Base-by-base conservation (phyloP, 768 basidiomycete genomes). In the Suillus cothurnatus region DNA sequence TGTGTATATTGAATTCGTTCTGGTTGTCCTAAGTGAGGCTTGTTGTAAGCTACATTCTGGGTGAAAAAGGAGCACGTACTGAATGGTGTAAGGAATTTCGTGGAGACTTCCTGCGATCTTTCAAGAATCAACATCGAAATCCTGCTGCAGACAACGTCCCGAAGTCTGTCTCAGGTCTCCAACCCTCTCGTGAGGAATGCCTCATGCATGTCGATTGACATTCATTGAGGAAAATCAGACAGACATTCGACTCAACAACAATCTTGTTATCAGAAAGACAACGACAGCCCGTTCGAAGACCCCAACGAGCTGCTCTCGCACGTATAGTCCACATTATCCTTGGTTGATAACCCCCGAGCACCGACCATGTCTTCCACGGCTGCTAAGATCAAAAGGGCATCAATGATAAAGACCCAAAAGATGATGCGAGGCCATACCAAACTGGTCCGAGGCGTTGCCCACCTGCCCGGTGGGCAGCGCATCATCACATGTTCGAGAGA, bases 401-500 rank as follows among this genome's bases (percentile, higher is more conserved):
- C 34, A 9, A 17, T 6, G 9, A 9, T 26, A 9, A 57, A 23
- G 3, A 17, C 15, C 3, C 12, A 23, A n/a, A 34, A 36, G 12
- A 23, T 8, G 3, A 36, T 56, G 36, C 34, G 56, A 57, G 53
- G 53, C 6, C 61, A 62, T 28, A 62, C 21, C 5, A n/a, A 55
- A 3, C 26, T 19, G 23, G 43, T 39, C 5, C 11, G 21, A 32
- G 31, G 28, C 6, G 61, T 23, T 38, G 41, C 8, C 6, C 19
- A 61, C n/a, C 58, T 58, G 4, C 12, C 53, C 2, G 38, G 17
- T 6, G 63, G 61, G 15, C 39, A 14, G 26, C 23, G 32, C 31
- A 39, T 69, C 31, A 61, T 66, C 26, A 69, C 64, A 32, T 60
- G 60, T 55, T 69, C 68, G 7, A 28, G 17, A 6, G 68, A 69